Percentiles rank a stretch among this genome's conserved stretches.
phyloP scores from a whole-genome alignment of 768 basidiomycete species.

The Paxillus rubicundulus region DNA sequence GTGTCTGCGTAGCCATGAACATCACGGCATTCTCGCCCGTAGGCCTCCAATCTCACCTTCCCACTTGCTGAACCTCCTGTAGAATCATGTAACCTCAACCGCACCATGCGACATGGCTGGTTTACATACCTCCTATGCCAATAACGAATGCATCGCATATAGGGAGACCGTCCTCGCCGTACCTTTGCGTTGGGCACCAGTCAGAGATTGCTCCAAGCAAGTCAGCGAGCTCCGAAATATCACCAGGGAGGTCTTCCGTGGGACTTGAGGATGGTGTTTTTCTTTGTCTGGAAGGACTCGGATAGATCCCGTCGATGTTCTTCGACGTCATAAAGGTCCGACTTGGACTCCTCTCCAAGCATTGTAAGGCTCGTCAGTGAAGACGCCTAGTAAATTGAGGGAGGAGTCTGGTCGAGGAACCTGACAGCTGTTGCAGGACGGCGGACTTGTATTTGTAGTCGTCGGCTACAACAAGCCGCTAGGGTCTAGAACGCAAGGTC shows the following conservation, averaged over 20 bases:
- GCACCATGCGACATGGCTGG: not conserved
- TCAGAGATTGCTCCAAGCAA: conserved; percentile 12
- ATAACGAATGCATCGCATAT: conserved; percentile 79
- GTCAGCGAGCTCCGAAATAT: conserved; percentile 8
- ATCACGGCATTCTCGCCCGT: not conserved
- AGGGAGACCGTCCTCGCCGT: conserved; percentile 69
- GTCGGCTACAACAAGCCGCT: conserved; percentile 24
- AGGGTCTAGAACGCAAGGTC: conserved; percentile 2
- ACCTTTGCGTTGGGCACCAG: conserved; percentile 46
- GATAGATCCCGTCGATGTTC: conserved; percentile 16
- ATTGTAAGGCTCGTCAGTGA: conserved; percentile 10
- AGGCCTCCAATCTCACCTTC: conserved; percentile 51
- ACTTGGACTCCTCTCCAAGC: conserved; percentile 25
- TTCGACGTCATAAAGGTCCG: conserved; percentile 20
- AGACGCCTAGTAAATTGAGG: not conserved
- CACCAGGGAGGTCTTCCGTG: conserved; percentile 88
- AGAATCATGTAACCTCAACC: conserved; percentile 1
- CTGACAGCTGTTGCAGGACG: not conserved
- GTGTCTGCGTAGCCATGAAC: conserved; percentile 50
- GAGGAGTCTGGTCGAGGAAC: conserved; percentile 1
- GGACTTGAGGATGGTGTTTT: conserved; percentile 78
- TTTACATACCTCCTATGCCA: conserved; percentile 69
- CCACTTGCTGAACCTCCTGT: conserved; percentile 84
- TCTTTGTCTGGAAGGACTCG: conserved; percentile 36
- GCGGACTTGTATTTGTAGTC: conserved; percentile 24